These are phyloP conservation scores for Penicillium janthinellum DNA, from an alignment of 2,329 filamentous ascomycete species.

Conservation along the genomic window DNA sequence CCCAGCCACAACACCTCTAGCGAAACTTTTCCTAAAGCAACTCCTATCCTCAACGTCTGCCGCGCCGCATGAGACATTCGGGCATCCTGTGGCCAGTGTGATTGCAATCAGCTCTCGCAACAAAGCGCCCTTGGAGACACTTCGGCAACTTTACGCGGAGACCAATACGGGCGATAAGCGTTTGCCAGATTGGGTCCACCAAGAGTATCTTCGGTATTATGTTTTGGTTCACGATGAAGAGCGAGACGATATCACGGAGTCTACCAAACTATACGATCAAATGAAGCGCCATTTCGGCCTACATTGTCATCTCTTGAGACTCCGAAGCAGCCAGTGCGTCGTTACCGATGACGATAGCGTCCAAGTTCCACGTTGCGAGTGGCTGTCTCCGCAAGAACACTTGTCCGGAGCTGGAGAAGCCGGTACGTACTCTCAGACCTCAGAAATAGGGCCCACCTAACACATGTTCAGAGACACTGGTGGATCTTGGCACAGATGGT, in stretches of 20 bases:
- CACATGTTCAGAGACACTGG: constrained; percentile 35
- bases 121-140: constrained; percentile 77
- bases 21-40: constrained; percentile 79
- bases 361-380: constrained; percentile 77
- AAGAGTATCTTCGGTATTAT: constrained; percentile 93
- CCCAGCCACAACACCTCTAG: constrained; percentile 70
- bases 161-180: constrained; percentile 75
- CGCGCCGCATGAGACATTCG: constrained; percentile 86
- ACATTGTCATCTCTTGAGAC: constrained; percentile 86
- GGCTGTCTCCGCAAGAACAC: constrained; percentile 87
- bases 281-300: constrained; percentile 99
- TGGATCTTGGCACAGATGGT: constrained; percentile 67
- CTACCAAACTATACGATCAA: constrained; percentile 88
- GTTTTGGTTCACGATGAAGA: constrained; percentile 97
- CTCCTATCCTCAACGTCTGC: constrained; percentile 78
- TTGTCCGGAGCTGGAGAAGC: constrained; percentile 70
- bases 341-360: constrained; percentile 90
- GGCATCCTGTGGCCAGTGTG: constrained; percentile 90
- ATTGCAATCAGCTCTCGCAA: constrained; percentile 94
- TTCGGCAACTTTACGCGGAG: constrained; percentile 79
- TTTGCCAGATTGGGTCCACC: constrained; percentile 82
- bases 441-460: constrained; percentile 8
- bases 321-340: constrained; percentile 81
- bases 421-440: constrained; percentile 42
- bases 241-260: constrained; percentile 85